phyloP scores from a whole-genome alignment of 2,329 filamentous ascomycete genomes.

The Trichophyton rubrum region DNA sequence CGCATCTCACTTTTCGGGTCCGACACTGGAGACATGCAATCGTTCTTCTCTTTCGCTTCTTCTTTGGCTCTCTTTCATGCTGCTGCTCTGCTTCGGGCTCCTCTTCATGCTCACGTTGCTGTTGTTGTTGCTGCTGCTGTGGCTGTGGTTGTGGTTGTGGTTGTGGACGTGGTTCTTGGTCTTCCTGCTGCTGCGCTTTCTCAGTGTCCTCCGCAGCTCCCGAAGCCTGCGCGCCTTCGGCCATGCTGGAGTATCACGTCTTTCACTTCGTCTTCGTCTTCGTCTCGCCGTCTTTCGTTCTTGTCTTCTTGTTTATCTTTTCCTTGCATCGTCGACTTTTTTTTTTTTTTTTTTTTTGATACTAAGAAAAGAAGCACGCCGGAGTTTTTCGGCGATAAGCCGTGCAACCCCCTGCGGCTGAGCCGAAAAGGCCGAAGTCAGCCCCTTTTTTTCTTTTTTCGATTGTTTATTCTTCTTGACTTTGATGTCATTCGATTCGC shows the following conservation, averaged over 20 bases:
- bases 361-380: not conserved
- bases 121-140: not conserved
- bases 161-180: not conserved
- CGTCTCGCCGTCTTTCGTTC: not conserved
- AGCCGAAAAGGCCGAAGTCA: not conserved
- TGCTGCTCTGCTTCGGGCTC: not conserved
- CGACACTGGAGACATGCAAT: slow-evolving; percentile 33
- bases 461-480: not conserved
- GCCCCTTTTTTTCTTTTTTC: not conserved
- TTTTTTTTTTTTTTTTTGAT: too few relatives aligned
- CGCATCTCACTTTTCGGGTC: slow-evolving; percentile 32
- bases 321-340: not conserved
- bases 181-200: not conserved
- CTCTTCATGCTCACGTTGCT: not conserved
- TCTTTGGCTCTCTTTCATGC: slow-evolving; percentile 15
- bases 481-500: not conserved
- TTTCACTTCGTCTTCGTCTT: not conserved
- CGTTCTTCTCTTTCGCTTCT: slow-evolving; percentile 27
- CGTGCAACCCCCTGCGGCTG: not conserved
- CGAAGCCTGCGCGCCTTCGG: not conserved
- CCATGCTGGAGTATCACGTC: not conserved
- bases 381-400: not conserved
- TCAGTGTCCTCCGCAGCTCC: not conserved
- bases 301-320: not conserved
- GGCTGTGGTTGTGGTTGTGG: not conserved